Base-by-base conservation (phyloP, 495 filamentous ascomycete species). In the Penicillium angulare region DNA sequence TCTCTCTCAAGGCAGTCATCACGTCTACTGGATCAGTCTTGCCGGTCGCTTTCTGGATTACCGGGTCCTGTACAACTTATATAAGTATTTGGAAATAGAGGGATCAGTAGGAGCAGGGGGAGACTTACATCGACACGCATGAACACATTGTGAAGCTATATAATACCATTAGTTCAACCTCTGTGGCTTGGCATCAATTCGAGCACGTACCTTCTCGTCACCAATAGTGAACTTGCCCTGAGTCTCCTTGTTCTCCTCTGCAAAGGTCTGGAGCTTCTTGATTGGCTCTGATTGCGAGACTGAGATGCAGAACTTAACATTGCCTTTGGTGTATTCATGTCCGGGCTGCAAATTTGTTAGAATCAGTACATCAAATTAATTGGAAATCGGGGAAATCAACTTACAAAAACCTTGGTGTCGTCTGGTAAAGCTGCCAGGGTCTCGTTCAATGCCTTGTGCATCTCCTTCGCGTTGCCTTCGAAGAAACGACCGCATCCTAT, bases 161-260 rank as follows among this genome's bases (percentile, higher is more conserved):
- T 38, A 18, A 42, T n/a, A 31, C 61, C 34, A 59, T 52, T 44
- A 9, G 26, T 44, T 33, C 36, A 9, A 17, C n/a, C 12, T 21
- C 24, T 9, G 15, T 17, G 3, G 12, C 16, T 24, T 22, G 46
- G 0, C 7, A 18, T 40, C 1, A n/a, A 33, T 18, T 22, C 3
- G 10, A 12, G 3, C 7, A 55, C 69, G 56, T 70, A 91, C 89
- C 86, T 98, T 98, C 70, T 98, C 93, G 66, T 98, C 91, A 0
- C 89, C 91, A 68, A 98, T 97, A 0, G 93, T 98, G 57, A 95
- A 97, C 64, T 90, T 91, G 18, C 93, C 93, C 71, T 96, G 90
- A 47, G 93, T 97, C 71, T 96, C 79, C 73, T 83, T 69, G 64
- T 96, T 90, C 43, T 79, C 73, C 16, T 89, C 81, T 5, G 90